Base-by-base conservation (phyloP, 2,329 filamentous ascomycete genomes). In the Sclerotinia subarctica region DNA sequence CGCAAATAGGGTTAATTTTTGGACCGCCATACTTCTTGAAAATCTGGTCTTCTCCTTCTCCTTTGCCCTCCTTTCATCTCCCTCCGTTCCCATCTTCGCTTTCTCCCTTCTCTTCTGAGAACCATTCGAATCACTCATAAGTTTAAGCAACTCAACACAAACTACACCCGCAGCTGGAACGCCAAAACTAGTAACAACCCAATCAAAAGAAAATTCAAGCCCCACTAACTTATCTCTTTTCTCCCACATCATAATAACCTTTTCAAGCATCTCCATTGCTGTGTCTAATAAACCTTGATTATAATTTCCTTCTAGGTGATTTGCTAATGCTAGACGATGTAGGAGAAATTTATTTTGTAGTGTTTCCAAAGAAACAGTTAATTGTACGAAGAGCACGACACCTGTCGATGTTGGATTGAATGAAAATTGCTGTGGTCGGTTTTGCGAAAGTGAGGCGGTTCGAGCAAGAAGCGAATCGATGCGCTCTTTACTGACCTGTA, bases 1-100 rank as follows among this genome's bases (percentile, higher is more conserved):
- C 13, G 73, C 73, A 60, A 77, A 76, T 10, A 77, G 65, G 1
- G 74, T 76, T 26, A 76, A 53, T 68, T 74, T 75, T 62, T 76
- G 74, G 44, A 76, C 74, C 5, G 73, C 72, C 15, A 73, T 70
- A 10, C 73, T 74, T 26, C 73, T 74, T 13, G 74, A 71, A 64
- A 75, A 73, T n/a, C 62, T 42, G 5, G 72, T 46, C 54, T 26
- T 44, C 13, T 5, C 19, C 19, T 32, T 56, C 17, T 47, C 17
- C 19, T 54, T 42, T 42, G 38, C 11, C 17, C 17, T 21, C 17
- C 15, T 58, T 7, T 59, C 24, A 2, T 17, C 15, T 24, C 19
- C 38, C 11, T 42, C 26, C 19, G 19, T 54, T n/a, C 62, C 19
- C 5, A 10, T 49, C 19, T 46, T 24, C 8, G 19, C 2, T 8